Conservation (phyloP, 2,329 filamentous ascomycete species). For the Tolypocladium ophioglossoides region DNA sequence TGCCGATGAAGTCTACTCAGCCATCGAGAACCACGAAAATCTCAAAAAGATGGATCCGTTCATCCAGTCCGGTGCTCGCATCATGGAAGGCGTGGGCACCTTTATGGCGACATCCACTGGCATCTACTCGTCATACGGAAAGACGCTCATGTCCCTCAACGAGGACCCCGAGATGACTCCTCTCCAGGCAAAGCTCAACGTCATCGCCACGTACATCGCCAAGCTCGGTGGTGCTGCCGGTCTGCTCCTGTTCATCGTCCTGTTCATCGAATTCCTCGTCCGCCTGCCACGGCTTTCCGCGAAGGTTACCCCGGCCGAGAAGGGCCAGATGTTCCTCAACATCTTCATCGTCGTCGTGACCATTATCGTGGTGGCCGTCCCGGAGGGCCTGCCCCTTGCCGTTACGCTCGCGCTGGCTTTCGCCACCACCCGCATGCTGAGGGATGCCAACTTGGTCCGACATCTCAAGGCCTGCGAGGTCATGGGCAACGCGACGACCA, state of each 20-base stretch:
- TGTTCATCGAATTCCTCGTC: conserved; percentile 78
- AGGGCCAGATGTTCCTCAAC: conserved; percentile 67
- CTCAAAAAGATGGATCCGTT: conserved; percentile 70
- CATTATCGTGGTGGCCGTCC: conserved; percentile 70
- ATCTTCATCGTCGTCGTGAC: conserved; percentile 72
- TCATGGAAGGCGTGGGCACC: conserved; percentile 67
- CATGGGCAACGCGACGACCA: conserved; percentile 68
- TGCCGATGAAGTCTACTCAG: conserved; percentile 57
- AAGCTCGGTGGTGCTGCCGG: conserved; percentile 69
- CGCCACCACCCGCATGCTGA: conserved; percentile 67
- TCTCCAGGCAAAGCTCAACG: conserved; percentile 64
- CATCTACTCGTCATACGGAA: conserved; percentile 63
- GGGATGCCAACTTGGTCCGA: conserved; percentile 67
- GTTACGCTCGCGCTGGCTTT: conserved; percentile 71
- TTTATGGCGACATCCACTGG: conserved; percentile 67
- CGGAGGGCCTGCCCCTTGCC: conserved; percentile 65
- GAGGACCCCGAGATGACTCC: conserved; percentile 67
- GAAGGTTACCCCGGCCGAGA: conserved; percentile 49
- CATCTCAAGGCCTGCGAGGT: conserved; percentile 71
- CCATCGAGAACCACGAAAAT: conserved; percentile 55
- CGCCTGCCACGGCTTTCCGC: conserved; percentile 43
- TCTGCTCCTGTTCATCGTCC: conserved; percentile 68
- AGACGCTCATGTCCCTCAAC: conserved; percentile 63
- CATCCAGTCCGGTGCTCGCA: conserved; percentile 73
- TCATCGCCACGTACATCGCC: conserved; percentile 67